Conservation (phyloP, 1,139 yeast genomes). For the Yarrowia galli region DNA sequence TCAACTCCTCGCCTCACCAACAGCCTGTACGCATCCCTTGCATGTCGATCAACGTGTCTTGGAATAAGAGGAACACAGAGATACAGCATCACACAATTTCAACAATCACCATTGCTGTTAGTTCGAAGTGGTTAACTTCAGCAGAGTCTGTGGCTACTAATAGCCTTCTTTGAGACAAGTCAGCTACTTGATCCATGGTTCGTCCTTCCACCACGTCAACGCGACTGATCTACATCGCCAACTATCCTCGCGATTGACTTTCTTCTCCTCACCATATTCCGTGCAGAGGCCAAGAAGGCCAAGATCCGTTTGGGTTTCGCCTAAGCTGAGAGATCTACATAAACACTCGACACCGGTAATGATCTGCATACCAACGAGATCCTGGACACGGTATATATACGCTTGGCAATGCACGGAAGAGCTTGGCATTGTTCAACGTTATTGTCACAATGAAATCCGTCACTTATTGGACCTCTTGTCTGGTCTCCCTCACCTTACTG, state of each 20-base stretch:
- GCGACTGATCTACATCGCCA: neutral
- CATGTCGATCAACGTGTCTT: conserved; percentile 9
- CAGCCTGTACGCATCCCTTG: neutral
- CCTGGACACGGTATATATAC: conserved; percentile 6
- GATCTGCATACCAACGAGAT: conserved; percentile 13
- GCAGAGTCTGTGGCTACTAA: too few relatives aligned
- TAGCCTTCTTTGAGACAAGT: too few relatives aligned
- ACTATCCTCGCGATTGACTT: neutral
- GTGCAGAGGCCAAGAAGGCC: conserved; percentile 18
- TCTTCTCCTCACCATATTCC: neutral
- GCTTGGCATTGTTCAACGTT: neutral
- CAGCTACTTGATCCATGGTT: too few relatives aligned
- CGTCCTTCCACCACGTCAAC: neutral
- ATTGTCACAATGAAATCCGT: neutral
- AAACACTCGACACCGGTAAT: neutral
- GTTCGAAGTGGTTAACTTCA: too few relatives aligned
- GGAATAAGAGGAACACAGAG: neutral
- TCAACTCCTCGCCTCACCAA: neutral
- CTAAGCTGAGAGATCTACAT: neutral
- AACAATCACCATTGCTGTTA: too few relatives aligned
- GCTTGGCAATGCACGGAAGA: neutral
- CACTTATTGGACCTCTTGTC: neutral
- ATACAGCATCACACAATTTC: too few relatives aligned
- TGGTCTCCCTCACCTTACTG: neutral
- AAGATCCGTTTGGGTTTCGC: neutral